Percentiles rank a stretch among this genome's conserved stretches.
These are phyloP conservation scores for Backusella morwellensis DNA, from an alignment of 192 early-diverging fungal genomes.

Conservation along the genomic window DNA sequence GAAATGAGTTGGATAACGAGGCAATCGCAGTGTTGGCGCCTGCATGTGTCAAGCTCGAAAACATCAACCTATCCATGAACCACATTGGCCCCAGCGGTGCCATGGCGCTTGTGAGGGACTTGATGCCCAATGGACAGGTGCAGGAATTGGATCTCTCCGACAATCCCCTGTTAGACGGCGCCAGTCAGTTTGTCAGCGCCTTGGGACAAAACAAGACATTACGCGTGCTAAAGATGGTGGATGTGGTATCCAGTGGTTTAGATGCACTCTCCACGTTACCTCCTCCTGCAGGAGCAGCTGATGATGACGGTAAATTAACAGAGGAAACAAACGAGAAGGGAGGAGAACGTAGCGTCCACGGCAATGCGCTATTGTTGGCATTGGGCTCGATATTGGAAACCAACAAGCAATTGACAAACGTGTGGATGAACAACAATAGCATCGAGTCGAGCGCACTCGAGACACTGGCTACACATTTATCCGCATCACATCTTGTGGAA, in stretches of 20 bases:
- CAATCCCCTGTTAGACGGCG: conserved; percentile 44
- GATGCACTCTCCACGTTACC: conserved; percentile 30
- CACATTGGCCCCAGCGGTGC: conserved; percentile 30
- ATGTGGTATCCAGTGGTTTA: conserved; percentile 15
- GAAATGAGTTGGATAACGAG: conserved; percentile 46
- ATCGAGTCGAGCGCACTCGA: conserved; percentile 37
- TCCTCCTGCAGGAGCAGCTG: conserved; percentile 29
- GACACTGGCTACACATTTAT: conserved; percentile 26
- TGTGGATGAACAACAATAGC: conserved; percentile 45
- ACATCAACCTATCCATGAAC: conserved; percentile 43
- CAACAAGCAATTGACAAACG: conserved; percentile 30
- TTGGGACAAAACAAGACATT: conserved; percentile 35
- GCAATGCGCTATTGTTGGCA: conserved; percentile 36
- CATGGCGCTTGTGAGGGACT: conserved; percentile 24
- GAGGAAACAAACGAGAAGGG: conserved; percentile 12
- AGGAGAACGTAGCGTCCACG: conserved; percentile 23
- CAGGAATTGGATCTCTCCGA: conserved; percentile 48
- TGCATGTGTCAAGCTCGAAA: conserved; percentile 20
- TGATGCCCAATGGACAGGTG: conserved; percentile 10
- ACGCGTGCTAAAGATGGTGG: conserved; percentile 35
- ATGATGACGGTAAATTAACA: conserved; percentile 25
- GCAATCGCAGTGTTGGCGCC: conserved; percentile 29
- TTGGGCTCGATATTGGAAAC: conserved; percentile 21
- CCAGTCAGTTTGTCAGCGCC: conserved; percentile 30
- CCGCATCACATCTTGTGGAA: conserved; percentile 22